Evolutionary conservation across 805 yeast species (phyloP).

Genomic region (Hermanozyma aechmeae): DNA sequence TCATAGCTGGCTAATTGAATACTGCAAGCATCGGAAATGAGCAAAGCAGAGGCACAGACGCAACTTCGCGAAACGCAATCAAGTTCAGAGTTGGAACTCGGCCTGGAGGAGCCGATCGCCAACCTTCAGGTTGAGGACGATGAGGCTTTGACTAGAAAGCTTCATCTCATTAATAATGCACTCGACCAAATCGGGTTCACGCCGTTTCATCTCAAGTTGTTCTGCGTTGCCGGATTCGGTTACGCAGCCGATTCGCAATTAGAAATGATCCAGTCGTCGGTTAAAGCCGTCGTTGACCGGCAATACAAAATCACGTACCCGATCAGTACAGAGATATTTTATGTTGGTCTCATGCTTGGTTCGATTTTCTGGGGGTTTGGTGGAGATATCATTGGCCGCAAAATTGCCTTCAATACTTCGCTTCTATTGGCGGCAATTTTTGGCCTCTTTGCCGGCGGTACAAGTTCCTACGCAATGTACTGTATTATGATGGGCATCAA

Average conservation of each 20-base stretch:
- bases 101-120: no score
- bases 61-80: no score
- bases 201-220: constrained; percentile 41
- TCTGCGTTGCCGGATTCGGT: constrained; percentile 47
- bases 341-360: constrained; percentile 45
- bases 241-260: constrained; percentile 37
- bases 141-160: constrained; percentile 27
- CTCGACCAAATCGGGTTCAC: constrained; percentile 57
- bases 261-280: constrained; percentile 37
- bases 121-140: no score
- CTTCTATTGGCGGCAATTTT: constrained; percentile 40
- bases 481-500: constrained; percentile 38
- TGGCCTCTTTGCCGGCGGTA: constrained; percentile 47
- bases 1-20: no score
- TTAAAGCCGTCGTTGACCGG: constrained; percentile 34
- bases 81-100: no score
- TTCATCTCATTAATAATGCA: constrained; percentile 42
- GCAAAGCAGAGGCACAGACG: no score
- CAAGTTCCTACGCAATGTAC: constrained; percentile 39
- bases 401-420: constrained; percentile 41
- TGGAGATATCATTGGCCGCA: constrained; percentile 48
- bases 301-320: constrained; percentile 40
- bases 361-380: constrained; percentile 49
- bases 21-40: no score
- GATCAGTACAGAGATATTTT: constrained; percentile 32